phyloP scores from a whole-genome alignment of 2,329 filamentous ascomycete genomes.

The Fusarium stilboides region DNA sequence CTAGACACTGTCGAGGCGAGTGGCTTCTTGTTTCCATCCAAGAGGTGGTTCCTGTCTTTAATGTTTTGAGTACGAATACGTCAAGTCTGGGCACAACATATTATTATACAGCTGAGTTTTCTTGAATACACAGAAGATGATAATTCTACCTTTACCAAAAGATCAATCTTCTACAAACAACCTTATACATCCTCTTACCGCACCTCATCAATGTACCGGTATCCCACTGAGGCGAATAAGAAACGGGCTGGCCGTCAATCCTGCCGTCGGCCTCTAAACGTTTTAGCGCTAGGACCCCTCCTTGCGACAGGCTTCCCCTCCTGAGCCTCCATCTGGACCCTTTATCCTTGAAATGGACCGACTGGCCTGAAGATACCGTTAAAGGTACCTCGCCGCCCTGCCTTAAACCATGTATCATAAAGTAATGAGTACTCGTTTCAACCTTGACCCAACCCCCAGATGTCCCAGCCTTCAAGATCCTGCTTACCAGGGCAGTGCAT shows the following conservation, averaged over 20 bases:
- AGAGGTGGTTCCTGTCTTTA: no score
- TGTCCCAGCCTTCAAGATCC: not conserved
- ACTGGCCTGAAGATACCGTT: slow-evolving; percentile 6
- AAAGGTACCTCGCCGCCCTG: not conserved
- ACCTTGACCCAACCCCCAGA: not conserved
- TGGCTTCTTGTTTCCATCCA: no score
- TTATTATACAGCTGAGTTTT: no score
- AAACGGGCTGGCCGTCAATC: slow-evolving; percentile 4
- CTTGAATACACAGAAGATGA: no score
- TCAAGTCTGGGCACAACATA: slow-evolving; percentile 1
- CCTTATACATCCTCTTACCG: no score
- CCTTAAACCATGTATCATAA: not conserved
- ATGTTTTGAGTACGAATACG: slow-evolving; percentile 35
- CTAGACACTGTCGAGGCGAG: no score
- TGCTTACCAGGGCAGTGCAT: not conserved
- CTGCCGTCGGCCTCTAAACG: slow-evolving; percentile 1
- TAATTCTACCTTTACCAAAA: no score
- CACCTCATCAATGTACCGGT: not conserved
- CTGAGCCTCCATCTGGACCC: slow-evolving; percentile 11
- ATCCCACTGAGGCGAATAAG: not conserved
- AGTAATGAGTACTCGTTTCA: slow-evolving; percentile 5
- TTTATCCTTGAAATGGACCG: slow-evolving; percentile 9
- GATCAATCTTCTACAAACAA: no score
- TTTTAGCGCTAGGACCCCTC: slow-evolving; percentile 34
- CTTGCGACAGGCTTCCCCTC: slow-evolving; percentile 30